Evolutionary conservation across 2,329 filamentous ascomycete genomes (phyloP).

Genomic region (Fusarium irregulare): DNA sequence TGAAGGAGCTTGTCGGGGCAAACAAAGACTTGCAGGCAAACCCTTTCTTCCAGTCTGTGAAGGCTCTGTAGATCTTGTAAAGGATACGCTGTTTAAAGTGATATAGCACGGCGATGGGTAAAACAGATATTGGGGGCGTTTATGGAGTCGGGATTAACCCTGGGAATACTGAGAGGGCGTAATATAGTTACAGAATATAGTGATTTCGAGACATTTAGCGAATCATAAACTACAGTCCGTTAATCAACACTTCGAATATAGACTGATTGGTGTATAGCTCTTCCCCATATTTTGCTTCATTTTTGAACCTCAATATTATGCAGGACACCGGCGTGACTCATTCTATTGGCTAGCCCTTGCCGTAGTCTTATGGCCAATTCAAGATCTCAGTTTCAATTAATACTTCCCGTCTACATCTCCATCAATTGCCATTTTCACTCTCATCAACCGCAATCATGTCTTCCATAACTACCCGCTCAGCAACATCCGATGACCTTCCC

Average conservation of each 20-base stretch:
- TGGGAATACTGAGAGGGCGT: conserved; percentile 20
- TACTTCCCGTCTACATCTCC: not conserved
- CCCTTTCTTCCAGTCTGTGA: conserved; percentile 77
- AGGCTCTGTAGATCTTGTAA: conserved; percentile 57
- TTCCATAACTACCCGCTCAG: conserved; percentile 51
- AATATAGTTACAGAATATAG: conserved; percentile 10
- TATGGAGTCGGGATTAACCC: conserved; percentile 8
- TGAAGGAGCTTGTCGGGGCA: conserved; percentile 81
- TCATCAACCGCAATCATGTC: conserved; percentile 22
- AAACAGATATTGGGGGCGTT: conserved; percentile 24
- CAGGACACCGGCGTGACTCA: conserved; percentile 26
- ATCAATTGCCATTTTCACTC: not conserved
- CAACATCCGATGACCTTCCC: conserved; percentile 49
- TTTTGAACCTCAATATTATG: not conserved
- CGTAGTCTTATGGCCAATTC: not conserved
- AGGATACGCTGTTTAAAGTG: not conserved
- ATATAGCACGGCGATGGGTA: conserved; percentile 3
- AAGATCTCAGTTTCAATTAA: not conserved
- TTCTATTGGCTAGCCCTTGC: not conserved
- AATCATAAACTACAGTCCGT: conserved; percentile 9
- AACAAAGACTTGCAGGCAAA: conserved; percentile 74
- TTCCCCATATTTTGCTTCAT: not conserved
- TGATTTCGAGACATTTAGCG: not conserved
- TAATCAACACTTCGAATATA: not conserved
- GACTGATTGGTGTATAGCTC: not conserved